phyloP scores from a whole-genome alignment of 352 stramenopile species.

The Pythium coloratum region DNA sequence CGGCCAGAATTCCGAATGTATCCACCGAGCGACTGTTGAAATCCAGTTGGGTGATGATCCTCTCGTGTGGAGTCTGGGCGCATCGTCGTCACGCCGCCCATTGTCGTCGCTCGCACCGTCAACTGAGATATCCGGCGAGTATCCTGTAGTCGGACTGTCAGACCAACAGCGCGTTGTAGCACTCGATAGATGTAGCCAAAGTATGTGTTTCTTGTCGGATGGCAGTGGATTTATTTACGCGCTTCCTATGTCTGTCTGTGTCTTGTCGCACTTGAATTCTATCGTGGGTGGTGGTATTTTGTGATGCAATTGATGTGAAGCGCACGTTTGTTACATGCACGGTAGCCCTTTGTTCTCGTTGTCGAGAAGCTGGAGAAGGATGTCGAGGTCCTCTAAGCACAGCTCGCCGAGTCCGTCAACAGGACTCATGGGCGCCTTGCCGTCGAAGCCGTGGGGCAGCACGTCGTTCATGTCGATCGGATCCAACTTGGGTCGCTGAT shows the following conservation, averaged over 20 bases:
- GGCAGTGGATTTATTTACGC: constrained; percentile 3
- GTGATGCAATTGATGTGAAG: not conserved
- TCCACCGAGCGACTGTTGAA: not conserved
- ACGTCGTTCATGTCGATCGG: not conserved
- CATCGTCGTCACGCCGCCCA: too few species aligned
- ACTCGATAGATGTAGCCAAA: not conserved
- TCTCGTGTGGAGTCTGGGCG: not conserved
- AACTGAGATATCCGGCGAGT: too few species aligned
- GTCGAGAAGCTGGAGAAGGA: constrained; percentile 25
- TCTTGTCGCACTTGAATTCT: not conserved
- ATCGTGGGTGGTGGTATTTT: not conserved
- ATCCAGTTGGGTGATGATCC: not conserved
- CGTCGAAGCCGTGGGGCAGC: not conserved
- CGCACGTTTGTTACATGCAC: not conserved
- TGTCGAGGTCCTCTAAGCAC: constrained; percentile 25
- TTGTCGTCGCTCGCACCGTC: too few species aligned
- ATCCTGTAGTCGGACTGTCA: too few species aligned
- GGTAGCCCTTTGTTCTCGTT: constrained; percentile 10
- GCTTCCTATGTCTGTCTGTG: not conserved
- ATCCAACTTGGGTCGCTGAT: not conserved
- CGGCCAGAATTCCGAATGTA: not conserved
- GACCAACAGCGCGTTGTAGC: too few species aligned
- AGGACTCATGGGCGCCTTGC: not conserved
- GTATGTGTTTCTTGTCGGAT: not conserved
- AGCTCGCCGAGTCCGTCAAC: constrained; percentile 21